phyloP scores from a whole-genome alignment of 1,139 yeast species.

The Hyphopichia buzzinii region DNA sequence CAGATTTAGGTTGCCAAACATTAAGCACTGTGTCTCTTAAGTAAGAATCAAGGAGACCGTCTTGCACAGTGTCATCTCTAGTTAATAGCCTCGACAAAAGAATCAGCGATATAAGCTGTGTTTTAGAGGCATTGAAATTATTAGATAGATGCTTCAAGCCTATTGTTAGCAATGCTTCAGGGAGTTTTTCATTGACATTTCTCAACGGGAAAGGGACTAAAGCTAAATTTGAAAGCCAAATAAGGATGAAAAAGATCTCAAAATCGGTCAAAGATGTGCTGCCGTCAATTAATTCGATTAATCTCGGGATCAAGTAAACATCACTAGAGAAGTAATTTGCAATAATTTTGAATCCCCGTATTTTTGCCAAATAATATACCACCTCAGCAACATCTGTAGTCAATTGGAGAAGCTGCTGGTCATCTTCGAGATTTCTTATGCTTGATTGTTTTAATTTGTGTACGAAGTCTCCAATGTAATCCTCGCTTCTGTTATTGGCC shows the following conservation, averaged over 20 bases:
- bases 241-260: constrained; percentile 53
- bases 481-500: background rate
- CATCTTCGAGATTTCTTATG: background rate
- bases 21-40: constrained; percentile 10
- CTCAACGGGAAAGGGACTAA: constrained; percentile 69
- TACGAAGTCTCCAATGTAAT: background rate
- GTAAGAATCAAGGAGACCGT: constrained; percentile 18
- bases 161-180: constrained; percentile 31
- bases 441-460: background rate
- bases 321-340: constrained; percentile 60
- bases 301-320: constrained; percentile 43
- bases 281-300: constrained; percentile 23
- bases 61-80: constrained; percentile 25
- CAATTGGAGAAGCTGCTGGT: background rate
- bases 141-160: constrained; percentile 26
- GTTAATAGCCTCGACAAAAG: constrained; percentile 35
- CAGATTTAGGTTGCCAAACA: constrained; percentile 16
- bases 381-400: constrained; percentile 21
- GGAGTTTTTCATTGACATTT: constrained; percentile 33
- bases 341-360: constrained; percentile 63
- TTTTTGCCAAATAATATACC: constrained; percentile 60
- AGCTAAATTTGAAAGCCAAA: constrained; percentile 72
- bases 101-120: constrained; percentile 34
- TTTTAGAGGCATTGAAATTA: constrained; percentile 26
- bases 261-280: constrained; percentile 42